Base-by-base conservation (phyloP, 164 flowering plant genomes). In the Annona cherimola region DNA sequence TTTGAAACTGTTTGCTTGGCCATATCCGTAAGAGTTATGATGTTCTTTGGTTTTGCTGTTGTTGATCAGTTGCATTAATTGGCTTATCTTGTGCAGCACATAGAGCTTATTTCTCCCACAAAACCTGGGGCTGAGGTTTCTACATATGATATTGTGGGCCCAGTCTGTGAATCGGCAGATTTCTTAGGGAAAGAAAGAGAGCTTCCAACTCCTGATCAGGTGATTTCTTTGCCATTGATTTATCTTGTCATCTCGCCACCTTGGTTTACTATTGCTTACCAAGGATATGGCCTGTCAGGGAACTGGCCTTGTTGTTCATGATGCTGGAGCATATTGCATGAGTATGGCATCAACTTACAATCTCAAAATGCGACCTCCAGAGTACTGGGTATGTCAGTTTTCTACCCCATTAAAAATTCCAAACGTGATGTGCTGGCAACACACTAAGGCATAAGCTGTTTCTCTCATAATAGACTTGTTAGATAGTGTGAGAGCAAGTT, bases 311-410 rank as follows among this genome's bases (percentile, higher is more conserved):
- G 99, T 96, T 46, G 99, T 96, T 77, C 98, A 93, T 78, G 99
- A 96, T 81, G 98, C 99, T 1, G 99, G 99, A 72, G 99, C 99
- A 61, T 96, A 96, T 83, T 96, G 99, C 90, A 96, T 96, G 98
- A 96, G 99, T 84, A 96, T 93, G 99, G 94, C 98, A 45, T 96
- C 99, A 20, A 93, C 99, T 3, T 96, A 96, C 88, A 96, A 96
- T 81, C 97, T 96, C 75, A 96, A 92, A 84, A 96, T 96, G 99
- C 95, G 98, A 64, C 98, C 99, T 69, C 89, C 98, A 19, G 99
- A 96, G 79, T 96, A 91, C 79, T 96, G 98, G 99, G 98, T 96
- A 86, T 43, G 79, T 5, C 26, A 26, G 2, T 5, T 39, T 61
- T 43, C 5, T 6, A 43, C n/a, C 5, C 4, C 14, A 19, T 45